Evolutionary conservation across 495 filamentous ascomycete genomes (phyloP), one percentile per base, ranked within the genome.

Genomic region (Penicillium canescens): DNA sequence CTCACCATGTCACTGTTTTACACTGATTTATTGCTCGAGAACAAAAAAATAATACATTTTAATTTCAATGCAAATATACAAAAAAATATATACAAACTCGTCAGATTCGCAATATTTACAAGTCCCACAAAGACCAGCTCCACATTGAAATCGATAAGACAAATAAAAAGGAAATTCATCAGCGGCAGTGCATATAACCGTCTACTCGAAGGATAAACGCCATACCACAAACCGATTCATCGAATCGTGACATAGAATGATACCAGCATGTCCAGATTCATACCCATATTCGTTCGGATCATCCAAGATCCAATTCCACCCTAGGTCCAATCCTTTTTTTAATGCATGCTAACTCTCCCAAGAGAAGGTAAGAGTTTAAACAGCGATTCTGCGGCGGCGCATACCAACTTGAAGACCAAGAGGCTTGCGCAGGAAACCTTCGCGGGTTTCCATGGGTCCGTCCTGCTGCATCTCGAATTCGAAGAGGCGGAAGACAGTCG

Each of bases 381-480:
- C 28, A 2, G 28, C 28, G 28, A 31, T 45, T 24, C 24, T 34
- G 40, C 82, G 70, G 62, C 73, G 79, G 63, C 78, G 79, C 69
- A 96, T 77, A 33, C 86, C 92, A 54, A 96, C 86, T 50, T 79
- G 69, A 70, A 92, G 72, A 14, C 80, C 86, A 44, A 96, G 61
- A 11, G 92, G 92, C 81, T 96, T 96, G 65, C 91, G 78, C 73
- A 96, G 74, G 72, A 96, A 96, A 0, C 92, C 92, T 75, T 96
- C 92, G 39, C 86, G 75, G 0, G 89, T 94, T 67, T 90, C 79
- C 85, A 95, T 80, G 24, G 70, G 72, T 4, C 81, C 81, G 4
- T 73, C 66, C 75, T 94, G 88, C 59, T 85, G 68, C 39, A 93
- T 65, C 59, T 82, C 76, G 61, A 93, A 91, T 24, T 90, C 84